These are phyloP conservation scores for Sphagnum tenellum DNA, from an alignment of 225 moss, liverwort and hornwort genomes.

Conservation along the genomic window DNA sequence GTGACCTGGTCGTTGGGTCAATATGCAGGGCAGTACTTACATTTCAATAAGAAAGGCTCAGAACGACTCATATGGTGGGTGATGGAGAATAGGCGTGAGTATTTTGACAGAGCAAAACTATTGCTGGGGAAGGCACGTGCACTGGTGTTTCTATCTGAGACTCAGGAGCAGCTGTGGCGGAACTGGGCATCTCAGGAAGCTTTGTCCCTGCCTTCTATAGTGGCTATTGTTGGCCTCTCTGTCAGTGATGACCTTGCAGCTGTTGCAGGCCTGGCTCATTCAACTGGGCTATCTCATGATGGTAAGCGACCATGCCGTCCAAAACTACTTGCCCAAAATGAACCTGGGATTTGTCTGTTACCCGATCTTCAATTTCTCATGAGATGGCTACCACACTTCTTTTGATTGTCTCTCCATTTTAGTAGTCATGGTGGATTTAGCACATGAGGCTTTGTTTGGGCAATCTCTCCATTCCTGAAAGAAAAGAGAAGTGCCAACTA, in stretches of 20 bases:
- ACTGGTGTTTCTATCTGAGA: slow-evolving; percentile 47
- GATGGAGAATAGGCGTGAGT: slow-evolving; percentile 82
- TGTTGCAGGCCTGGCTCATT: slow-evolving; percentile 33
- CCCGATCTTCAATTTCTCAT: too few relatives aligned
- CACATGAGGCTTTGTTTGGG: too few relatives aligned
- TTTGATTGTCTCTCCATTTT: too few relatives aligned
- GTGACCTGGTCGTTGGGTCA: slow-evolving; percentile 10
- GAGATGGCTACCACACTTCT: too few relatives aligned
- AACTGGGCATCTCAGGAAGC: slow-evolving; percentile 47
- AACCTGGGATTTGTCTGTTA: too few relatives aligned
- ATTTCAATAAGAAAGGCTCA: slow-evolving; percentile 28
- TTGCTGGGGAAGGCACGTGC: slow-evolving; percentile 39
- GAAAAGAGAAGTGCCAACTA: slow-evolving; percentile 1
- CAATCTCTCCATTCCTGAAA: background rate
- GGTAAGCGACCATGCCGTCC: too few relatives aligned
- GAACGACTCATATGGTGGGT: slow-evolving; percentile 70
- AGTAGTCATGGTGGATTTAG: too few relatives aligned
- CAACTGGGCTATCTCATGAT: slow-evolving; percentile 1
- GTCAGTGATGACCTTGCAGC: slow-evolving; percentile 49
- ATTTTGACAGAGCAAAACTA: slow-evolving; percentile 47
- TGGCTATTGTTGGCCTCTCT: slow-evolving; percentile 42
- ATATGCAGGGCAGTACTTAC: slow-evolving; percentile 47
- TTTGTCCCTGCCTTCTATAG: slow-evolving; percentile 26
- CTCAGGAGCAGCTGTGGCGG: slow-evolving; percentile 54
- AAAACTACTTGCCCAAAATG: too few relatives aligned